Conservation (phyloP, 225 moss, liverwort and hornwort genomes). For the Physcomitrium patens region DNA sequence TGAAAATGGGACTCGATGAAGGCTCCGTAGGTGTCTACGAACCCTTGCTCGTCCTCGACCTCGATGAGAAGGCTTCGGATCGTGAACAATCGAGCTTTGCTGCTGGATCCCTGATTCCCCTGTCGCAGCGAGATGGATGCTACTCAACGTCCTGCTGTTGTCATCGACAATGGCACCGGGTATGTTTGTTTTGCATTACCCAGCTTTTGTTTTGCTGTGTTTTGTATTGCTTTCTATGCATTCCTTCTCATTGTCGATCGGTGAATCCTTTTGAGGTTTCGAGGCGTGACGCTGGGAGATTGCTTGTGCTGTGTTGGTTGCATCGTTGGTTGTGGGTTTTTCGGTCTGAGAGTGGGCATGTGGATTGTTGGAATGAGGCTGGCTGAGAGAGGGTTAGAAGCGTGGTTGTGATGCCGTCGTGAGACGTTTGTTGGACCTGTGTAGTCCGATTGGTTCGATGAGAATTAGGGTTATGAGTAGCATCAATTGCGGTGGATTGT, state of each 20-base stretch:
- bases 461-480: neutral
- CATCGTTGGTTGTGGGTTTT: neutral
- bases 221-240: neutral
- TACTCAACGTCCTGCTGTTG: conserved; percentile 80
- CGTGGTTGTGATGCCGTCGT: neutral
- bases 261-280: neutral
- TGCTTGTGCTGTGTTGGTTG: neutral
- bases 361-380: neutral
- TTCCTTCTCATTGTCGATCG: neutral
- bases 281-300: neutral
- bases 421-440: neutral
- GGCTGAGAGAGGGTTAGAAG: neutral
- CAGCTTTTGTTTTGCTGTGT: too few species aligned
- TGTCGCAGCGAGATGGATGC: conserved; percentile 58
- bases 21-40: too few species aligned
- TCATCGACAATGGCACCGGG: conserved; percentile 96
- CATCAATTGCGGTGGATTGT: neutral
- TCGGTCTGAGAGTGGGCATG: neutral
- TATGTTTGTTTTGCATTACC: conserved; percentile 17
- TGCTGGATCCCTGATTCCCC: too few species aligned
- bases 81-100: too few species aligned
- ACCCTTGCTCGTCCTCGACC: too few species aligned
- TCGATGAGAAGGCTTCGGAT: too few species aligned
- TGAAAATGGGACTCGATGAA: too few species aligned
- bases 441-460: neutral